Evolutionary conservation across 768 basidiomycete genomes (phyloP).

Genomic region (Pulveroboletus sp.): DNA sequence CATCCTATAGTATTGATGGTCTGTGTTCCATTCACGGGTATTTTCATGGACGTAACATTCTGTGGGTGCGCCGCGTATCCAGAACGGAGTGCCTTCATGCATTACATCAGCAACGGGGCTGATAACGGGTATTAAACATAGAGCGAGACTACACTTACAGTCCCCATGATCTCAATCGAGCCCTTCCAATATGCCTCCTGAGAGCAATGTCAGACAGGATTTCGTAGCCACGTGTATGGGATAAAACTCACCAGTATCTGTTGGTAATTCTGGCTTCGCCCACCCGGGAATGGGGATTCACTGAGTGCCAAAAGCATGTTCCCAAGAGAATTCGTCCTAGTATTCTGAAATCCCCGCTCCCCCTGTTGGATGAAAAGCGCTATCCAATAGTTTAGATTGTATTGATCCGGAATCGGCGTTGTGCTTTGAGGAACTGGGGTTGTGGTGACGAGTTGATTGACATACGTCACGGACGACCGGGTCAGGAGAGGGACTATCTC

Average conservation of each 20-base stretch:
- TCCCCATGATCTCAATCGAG: not conserved
- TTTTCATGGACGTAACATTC: not conserved
- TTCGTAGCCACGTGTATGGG: not conserved
- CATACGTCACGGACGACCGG: slow-evolving; percentile 1
- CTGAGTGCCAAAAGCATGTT: not conserved
- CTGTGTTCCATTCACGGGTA: not conserved
- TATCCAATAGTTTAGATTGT: slow-evolving; percentile 1
- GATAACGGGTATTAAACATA: too few species aligned
- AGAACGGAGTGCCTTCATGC: not conserved
- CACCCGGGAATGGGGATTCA: not conserved
- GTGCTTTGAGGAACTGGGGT: not conserved
- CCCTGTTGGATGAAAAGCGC: not conserved
- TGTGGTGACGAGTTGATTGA: not conserved
- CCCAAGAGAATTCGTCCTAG: slow-evolving; percentile 1
- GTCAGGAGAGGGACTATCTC: slow-evolving; percentile 2
- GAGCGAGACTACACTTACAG: not conserved
- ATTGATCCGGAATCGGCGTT: not conserved
- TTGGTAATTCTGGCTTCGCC: not conserved
- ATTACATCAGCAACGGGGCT: not conserved
- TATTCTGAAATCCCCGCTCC: not conserved
- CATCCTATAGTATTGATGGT: not conserved
- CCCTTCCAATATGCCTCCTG: not conserved
- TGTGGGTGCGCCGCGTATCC: not conserved
- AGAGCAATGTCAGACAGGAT: not conserved
- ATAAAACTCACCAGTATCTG: not conserved